Evolutionary conservation across 176 grass and related monocot species (phyloP).

Genomic region (Carex pumila): DNA sequence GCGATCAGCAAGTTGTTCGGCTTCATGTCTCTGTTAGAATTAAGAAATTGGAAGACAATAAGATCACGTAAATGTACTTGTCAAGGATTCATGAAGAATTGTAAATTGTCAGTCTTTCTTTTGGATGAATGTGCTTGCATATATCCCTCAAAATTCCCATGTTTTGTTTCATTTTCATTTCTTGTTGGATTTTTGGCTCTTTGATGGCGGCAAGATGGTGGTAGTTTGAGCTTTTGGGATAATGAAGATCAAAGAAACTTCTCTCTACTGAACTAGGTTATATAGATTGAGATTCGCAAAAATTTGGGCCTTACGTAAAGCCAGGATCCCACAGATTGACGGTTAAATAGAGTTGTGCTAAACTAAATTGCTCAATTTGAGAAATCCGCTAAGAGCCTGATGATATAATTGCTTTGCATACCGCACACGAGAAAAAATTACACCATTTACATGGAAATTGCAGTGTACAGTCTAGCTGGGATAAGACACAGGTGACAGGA

Average conservation of each 20-base stretch:
- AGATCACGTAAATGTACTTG: background rate
- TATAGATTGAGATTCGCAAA: background rate
- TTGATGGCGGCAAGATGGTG: background rate
- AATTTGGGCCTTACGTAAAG: background rate
- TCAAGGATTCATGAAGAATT: background rate
- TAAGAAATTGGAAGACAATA: background rate
- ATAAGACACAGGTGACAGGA: background rate
- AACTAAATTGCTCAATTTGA: background rate
- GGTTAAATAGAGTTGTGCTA: background rate
- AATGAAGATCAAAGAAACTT: background rate
- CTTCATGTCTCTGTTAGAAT: constrained; percentile 87
- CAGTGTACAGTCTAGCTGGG: background rate
- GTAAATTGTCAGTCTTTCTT: background rate
- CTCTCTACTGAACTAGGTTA: background rate
- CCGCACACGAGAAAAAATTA: background rate
- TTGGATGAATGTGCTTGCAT: background rate
- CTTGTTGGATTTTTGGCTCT: background rate
- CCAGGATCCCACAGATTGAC: background rate
- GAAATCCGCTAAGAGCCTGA: background rate
- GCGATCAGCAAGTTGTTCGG: constrained; percentile 95
- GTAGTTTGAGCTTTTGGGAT: background rate
- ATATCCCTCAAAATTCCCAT: background rate
- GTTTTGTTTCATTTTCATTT: background rate
- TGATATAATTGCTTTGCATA: background rate
- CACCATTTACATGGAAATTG: background rate